Percentiles rank a stretch among this genome's conserved stretches.
phyloP scores from a whole-genome alignment of 78 protist species.

The slime mould (Dictyostelium discoideum) region dicty_2.7 NC_007089.4:582001-582500 shows the following conservation, averaged over 20 bases:
- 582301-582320: background rate
- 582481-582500: constrained; percentile 9
- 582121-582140: background rate
- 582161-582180: background rate
- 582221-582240: constrained; percentile 52
- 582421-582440: constrained; percentile 51
- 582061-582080: background rate
- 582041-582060: background rate
- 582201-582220: constrained; percentile 37
- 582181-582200: constrained; percentile 2
- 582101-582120: background rate
- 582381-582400: constrained; percentile 24
- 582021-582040: background rate
- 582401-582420: constrained; percentile 62
- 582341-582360: background rate
- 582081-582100: background rate
- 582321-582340: background rate
- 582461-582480: constrained; percentile 51
- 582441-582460: constrained; percentile 62
- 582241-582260: constrained; percentile 45
- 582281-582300: background rate
- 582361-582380: constrained; percentile 10
- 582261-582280: constrained; percentile 18
- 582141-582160: background rate
- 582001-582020: background rate